Base-by-base conservation (phyloP, 495 filamentous ascomycete genomes). In the Podospora fimiseda region DNA sequence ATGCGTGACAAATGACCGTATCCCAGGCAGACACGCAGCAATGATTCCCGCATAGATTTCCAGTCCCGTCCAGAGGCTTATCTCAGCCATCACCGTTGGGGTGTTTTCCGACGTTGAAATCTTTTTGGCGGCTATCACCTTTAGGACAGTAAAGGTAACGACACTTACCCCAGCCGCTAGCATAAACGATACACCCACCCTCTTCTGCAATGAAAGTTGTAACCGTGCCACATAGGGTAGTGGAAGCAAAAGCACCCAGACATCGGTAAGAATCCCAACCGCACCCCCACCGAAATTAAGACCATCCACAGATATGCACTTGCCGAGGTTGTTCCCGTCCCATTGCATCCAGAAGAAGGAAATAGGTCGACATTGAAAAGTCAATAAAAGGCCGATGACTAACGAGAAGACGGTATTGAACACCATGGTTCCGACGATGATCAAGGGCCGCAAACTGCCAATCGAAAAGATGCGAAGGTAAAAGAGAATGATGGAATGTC, bases 161-260 rank as follows among this genome's bases (percentile, higher is more conserved):
- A 62, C 53, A 15, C 59, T 65, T 18, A 79, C 66, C 9, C 79
- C 80, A 15, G 80, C 65, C 3, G 66, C 65, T 58, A 82, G 81
- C 63, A 82, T 76, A 6, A 79, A 19, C 37, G 70, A 68, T 30
- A 82, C 62, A n/a, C 66, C 69, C 8, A 74, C 47, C 57, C 78
- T 81, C 60, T 74, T 78, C 48, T 66, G 66, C 43, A 56, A 58
- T 13, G 66, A 66, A 40, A 81, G 56, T 13, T 74, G 53, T 9
- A 82, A 59, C 6, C 64, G 53, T 15, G 66, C 57, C 5, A 82
- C 58, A 11, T 73, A 67, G 19, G 64, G 65, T 15, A 81, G 68
- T 0, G 80, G 77, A 1, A 86, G 62, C 2, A 71, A 62, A 48
- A 83, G 70, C 39, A 79, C 77, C 53, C 75, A 59, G 0, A 77